Percentiles rank a stretch among this genome's conserved stretches.
These are phyloP conservation scores for Lactifluus hygrophoroides DNA, from an alignment of 768 basidiomycete genomes.

Conservation along the genomic window DNA sequence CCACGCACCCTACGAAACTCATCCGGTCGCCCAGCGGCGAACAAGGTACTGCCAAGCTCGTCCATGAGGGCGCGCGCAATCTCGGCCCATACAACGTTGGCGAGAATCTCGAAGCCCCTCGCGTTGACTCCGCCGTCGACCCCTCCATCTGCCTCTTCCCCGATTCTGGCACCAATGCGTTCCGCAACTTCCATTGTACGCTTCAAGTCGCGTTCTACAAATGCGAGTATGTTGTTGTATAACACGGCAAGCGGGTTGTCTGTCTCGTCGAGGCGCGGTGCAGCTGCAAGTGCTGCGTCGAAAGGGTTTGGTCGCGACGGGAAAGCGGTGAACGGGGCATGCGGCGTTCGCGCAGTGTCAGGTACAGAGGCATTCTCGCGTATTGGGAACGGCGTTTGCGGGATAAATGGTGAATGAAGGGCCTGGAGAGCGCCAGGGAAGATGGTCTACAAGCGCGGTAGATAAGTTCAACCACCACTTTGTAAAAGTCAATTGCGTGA, in stretches of 20 bases:
- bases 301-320: conserved; percentile 35
- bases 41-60: conserved; percentile 74
- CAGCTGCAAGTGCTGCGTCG: conserved; percentile 29
- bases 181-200: conserved; percentile 74
- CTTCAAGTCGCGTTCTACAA: conserved; percentile 66
- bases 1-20: conserved; percentile 75
- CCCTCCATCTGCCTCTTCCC: conserved; percentile 21
- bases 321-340: conserved; percentile 43
- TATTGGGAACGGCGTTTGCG: conserved; percentile 59
- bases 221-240: conserved; percentile 75
- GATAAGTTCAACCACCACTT: background rate
- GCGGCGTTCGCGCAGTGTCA: conserved; percentile 45
- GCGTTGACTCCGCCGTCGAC: conserved; percentile 17
- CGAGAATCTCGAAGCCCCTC: conserved; percentile 72
- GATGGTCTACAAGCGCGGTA: conserved; percentile 47
- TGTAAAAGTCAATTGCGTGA: background rate
- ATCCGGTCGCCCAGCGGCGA: conserved; percentile 86
- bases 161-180: conserved; percentile 45
- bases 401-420: conserved; percentile 67
- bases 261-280: conserved; percentile 52
- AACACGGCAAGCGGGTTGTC: conserved; percentile 65
- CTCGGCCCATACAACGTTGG: conserved; percentile 85
- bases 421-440: conserved; percentile 57
- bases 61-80: conserved; percentile 71
- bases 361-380: conserved; percentile 24